Conservation (phyloP, 345 rosid species). For the Abelmoschus esculentus region DNA sequence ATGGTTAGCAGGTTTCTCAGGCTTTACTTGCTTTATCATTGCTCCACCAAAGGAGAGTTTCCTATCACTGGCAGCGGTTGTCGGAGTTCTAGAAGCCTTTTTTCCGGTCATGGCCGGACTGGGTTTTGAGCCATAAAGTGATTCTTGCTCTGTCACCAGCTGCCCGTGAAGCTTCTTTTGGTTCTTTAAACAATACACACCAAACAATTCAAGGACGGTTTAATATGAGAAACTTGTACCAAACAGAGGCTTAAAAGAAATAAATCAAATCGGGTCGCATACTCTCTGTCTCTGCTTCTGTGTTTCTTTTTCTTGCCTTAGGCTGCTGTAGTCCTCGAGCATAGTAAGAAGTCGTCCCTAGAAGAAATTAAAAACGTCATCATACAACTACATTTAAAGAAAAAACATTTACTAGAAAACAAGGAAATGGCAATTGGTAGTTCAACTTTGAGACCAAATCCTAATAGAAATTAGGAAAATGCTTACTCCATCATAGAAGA, state of each 20-base stretch:
- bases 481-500: conserved; percentile 77
- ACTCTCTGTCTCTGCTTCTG: conserved; percentile 57
- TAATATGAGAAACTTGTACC: background rate
- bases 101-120: conserved; percentile 51
- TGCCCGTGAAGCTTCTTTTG: conserved; percentile 58
- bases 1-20: conserved; percentile 26
- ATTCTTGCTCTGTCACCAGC: conserved; percentile 53
- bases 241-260: background rate
- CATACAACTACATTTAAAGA: background rate
- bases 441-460: background rate
- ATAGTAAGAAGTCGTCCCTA: conserved; percentile 50
- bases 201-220: conserved; percentile 1
- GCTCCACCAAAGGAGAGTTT: conserved; percentile 64
- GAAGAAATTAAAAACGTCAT: background rate
- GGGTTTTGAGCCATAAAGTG: conserved; percentile 52
- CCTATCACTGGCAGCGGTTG: conserved; percentile 27
- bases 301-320: conserved; percentile 50
- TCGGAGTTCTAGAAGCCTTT: conserved; percentile 38
- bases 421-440: background rate
- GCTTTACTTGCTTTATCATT: conserved; percentile 41
- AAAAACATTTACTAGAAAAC: background rate
- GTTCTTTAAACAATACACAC: conserved; percentile 31
- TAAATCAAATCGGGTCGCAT: conserved; percentile 13
- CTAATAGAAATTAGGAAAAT: background rate
- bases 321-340: conserved; percentile 50